Conservation (phyloP, 257 asterid genomes). For the Forsythia suspensa region DNA sequence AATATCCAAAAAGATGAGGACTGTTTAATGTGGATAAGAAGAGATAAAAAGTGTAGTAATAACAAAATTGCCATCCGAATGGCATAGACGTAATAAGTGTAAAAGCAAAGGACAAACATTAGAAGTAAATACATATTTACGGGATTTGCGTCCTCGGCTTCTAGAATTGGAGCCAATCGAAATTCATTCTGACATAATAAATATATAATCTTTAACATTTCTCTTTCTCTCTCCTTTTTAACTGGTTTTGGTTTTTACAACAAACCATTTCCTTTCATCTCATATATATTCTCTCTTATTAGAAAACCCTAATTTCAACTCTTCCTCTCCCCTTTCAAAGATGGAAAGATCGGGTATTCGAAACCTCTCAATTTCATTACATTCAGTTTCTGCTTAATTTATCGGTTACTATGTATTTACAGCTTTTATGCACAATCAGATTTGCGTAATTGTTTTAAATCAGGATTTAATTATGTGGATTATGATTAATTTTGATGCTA, state of each 20-base stretch:
- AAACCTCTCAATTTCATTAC: conserved; percentile 21
- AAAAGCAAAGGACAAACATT: not conserved
- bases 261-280: conserved; percentile 33
- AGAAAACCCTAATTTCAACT: conserved; percentile 56
- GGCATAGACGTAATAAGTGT: not conserved
- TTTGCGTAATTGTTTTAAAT: conserved; percentile 36
- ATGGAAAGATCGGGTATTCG: conserved; percentile 48
- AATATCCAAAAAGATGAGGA: not conserved
- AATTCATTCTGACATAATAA: conserved; percentile 18
- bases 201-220: conserved; percentile 14
- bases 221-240: conserved; percentile 2
- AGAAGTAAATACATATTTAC: not conserved
- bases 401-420: not conserved
- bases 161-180: conserved; percentile 31
- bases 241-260: conserved; percentile 21
- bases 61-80: not conserved
- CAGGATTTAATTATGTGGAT: conserved; percentile 29
- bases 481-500: conserved; percentile 19
- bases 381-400: not conserved
- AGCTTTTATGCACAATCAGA: conserved; percentile 9
- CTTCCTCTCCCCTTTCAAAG: conserved; percentile 17
- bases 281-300: conserved; percentile 17
- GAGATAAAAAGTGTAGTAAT: not conserved
- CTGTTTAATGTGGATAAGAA: not conserved
- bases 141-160: conserved; percentile 14